These are phyloP conservation scores for Ascochyta rabiei DNA, from an alignment of 2,329 filamentous ascomycete species.

Conservation along the genomic window DNA sequence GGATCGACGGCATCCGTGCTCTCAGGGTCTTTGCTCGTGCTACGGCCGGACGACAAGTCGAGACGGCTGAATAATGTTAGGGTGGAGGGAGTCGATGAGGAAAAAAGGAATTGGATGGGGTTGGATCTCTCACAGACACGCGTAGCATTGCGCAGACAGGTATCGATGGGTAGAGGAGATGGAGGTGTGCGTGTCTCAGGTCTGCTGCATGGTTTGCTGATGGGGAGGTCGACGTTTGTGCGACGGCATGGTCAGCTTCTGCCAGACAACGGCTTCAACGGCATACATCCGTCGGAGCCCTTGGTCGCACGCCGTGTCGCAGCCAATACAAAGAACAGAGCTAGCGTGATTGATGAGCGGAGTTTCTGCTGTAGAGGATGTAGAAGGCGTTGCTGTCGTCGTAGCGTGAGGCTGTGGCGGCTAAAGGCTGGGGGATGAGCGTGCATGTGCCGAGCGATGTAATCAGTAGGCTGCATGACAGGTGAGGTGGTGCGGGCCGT, in stretches of 20 bases:
- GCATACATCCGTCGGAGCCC: constrained; percentile 30
- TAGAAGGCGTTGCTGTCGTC: constrained; percentile 9
- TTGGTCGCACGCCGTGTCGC: constrained; percentile 20
- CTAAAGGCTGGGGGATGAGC: constrained; percentile 37
- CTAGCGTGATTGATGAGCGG: constrained; percentile 10
- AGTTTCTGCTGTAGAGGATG: constrained; percentile 1
- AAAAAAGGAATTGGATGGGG: background rate
- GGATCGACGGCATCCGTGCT: constrained; percentile 25
- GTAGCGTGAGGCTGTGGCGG: constrained; percentile 28
- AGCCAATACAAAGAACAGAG: constrained; percentile 26
- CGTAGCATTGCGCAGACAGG: background rate
- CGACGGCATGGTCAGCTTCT: constrained; percentile 26
- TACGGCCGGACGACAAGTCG: constrained; percentile 6
- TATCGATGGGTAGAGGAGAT: background rate
- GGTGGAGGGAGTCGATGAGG: background rate
- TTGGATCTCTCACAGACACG: background rate
- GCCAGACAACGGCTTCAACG: constrained; percentile 32
- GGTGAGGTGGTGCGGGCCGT: constrained; percentile 3
- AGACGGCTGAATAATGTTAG: background rate
- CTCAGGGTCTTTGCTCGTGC: constrained; percentile 25
- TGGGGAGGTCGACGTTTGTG: constrained; percentile 1
- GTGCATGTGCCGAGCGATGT: constrained; percentile 31
- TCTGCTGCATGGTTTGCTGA: background rate
- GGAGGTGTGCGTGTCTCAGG: no score
- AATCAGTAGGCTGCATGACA: constrained; percentile 26